Percentiles rank a stretch among this genome's conserved stretches.
Conservation (phyloP, 1,284 basidiomycete genomes). For the Ustilago cynodontis region DNA sequence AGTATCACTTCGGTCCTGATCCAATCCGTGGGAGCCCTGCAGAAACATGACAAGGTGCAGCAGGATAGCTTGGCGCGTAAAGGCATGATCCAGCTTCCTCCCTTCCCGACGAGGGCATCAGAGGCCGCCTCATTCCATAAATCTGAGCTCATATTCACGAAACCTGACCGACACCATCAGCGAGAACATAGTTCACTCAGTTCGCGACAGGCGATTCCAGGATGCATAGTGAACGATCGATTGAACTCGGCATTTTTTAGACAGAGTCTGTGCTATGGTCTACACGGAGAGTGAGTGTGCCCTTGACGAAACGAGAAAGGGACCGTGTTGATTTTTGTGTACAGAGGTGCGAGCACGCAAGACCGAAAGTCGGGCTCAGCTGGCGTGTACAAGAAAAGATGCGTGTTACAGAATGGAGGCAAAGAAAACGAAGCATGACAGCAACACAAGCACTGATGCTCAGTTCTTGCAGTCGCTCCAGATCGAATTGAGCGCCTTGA, state of each 20-base stretch:
- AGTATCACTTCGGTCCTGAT: not conserved
- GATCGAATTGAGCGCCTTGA: constrained; percentile 46
- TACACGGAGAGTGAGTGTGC: not conserved
- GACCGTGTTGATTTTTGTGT: too few species aligned
- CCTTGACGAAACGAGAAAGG: not conserved
- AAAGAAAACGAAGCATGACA: not conserved
- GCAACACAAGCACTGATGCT: too few species aligned
- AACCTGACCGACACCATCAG: too few species aligned
- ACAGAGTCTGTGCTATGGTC: too few species aligned
- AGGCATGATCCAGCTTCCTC: not conserved
- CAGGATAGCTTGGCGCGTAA: not conserved
- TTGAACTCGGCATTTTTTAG: too few species aligned
- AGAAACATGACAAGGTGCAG: not conserved
- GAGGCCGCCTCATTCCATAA: too few species aligned
- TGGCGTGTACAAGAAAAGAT: not conserved
- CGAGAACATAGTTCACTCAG: too few species aligned
- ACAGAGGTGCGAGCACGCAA: constrained; percentile 3
- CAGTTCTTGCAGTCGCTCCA: constrained; percentile 41
- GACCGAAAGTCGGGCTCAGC: constrained; percentile 6
- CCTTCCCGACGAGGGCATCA: not conserved
- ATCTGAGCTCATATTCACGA: too few species aligned
- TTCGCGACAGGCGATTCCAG: too few species aligned
- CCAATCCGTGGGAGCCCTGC: not conserved
- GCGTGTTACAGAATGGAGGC: not conserved
- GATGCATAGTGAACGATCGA: too few species aligned